phyloP scores from a whole-genome alignment of 805 yeast genomes.

The Sugiyamaella marilandica region DNA sequence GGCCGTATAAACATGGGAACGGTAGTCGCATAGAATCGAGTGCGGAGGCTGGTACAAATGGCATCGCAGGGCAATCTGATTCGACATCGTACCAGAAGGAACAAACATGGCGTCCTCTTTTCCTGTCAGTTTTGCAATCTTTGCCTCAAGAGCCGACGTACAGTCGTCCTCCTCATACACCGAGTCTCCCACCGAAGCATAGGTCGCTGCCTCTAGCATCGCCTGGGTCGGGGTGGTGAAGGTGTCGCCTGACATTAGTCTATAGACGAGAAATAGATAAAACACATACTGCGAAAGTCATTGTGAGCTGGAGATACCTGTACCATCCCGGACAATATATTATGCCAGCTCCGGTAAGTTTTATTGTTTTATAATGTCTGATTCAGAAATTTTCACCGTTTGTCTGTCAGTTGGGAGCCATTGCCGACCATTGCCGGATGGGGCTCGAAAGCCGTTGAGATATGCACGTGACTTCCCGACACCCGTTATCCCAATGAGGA shows the following conservation, averaged over 20 bases:
- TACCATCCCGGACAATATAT: neutral
- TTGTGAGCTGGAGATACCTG: neutral
- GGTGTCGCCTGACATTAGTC: slow-evolving; percentile 54
- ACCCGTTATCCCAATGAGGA: neutral
- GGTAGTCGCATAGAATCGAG: slow-evolving; percentile 77
- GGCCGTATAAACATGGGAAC: slow-evolving; percentile 75
- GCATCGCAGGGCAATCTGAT: slow-evolving; percentile 78
- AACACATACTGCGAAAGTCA: neutral
- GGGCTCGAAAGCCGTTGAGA: neutral
- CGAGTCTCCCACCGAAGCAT: slow-evolving; percentile 72
- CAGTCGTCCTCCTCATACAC: slow-evolving; percentile 82
- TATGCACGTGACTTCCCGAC: neutral
- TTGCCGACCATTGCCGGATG: slow-evolving; percentile 2
- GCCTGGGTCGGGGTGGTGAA: slow-evolving; percentile 79
- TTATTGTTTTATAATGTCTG: neutral
- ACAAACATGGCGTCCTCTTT: slow-evolving; percentile 78
- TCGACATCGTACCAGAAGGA: slow-evolving; percentile 85
- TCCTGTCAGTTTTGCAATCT: slow-evolving; percentile 66
- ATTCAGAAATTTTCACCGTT: neutral
- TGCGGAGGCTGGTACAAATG: slow-evolving; percentile 78
- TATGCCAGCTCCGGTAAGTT: neutral
- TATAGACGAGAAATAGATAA: neutral
- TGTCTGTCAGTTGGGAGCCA: neutral
- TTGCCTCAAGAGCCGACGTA: slow-evolving; percentile 58
- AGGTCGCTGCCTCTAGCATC: slow-evolving; percentile 59